Conservation (phyloP, 2,329 filamentous ascomycete genomes). For the Penicillium sp. region DNA sequence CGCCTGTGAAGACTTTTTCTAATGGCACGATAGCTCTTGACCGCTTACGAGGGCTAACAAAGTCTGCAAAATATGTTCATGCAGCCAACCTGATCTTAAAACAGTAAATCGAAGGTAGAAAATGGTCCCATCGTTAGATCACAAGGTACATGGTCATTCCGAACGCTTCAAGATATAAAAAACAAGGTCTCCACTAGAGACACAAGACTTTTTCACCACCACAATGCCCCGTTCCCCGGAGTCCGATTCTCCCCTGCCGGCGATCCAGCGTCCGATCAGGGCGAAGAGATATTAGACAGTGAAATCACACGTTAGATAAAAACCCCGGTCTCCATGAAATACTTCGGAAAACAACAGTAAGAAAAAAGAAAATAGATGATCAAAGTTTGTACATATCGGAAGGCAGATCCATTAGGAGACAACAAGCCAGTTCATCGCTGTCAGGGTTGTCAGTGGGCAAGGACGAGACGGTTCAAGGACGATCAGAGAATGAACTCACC, state of each 20-base stretch:
- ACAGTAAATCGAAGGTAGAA: constrained; percentile 6
- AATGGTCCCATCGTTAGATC: constrained; percentile 6
- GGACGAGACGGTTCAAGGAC: constrained; percentile 7
- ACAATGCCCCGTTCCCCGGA: constrained; percentile 14
- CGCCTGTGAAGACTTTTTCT: no score
- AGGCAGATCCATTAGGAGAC: constrained; percentile 31
- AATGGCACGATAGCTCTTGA: not conserved
- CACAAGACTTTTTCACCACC: constrained; percentile 27
- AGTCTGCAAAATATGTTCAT: constrained; percentile 2
- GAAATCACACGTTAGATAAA: constrained; percentile 35
- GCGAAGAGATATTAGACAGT: constrained; percentile 25
- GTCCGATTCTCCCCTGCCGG: constrained; percentile 33
- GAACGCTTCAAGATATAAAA: constrained; percentile 14
- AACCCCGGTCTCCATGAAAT: constrained; percentile 34
- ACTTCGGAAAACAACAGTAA: constrained; percentile 16
- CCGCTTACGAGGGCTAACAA: not conserved
- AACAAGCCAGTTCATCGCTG: constrained; percentile 33
- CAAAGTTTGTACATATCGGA: constrained; percentile 39
- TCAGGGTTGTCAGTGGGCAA: not conserved
- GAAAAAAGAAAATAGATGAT: constrained; percentile 24
- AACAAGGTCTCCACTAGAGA: constrained; percentile 8
- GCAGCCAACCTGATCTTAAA: constrained; percentile 7
- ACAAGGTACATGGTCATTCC: constrained; percentile 13
- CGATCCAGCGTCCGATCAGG: constrained; percentile 45
- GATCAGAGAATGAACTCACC: constrained; percentile 42